These are phyloP conservation scores for Grosmannia clavigera DNA, from an alignment of 2,329 filamentous ascomycete genomes.

Conservation along the genomic window DNA sequence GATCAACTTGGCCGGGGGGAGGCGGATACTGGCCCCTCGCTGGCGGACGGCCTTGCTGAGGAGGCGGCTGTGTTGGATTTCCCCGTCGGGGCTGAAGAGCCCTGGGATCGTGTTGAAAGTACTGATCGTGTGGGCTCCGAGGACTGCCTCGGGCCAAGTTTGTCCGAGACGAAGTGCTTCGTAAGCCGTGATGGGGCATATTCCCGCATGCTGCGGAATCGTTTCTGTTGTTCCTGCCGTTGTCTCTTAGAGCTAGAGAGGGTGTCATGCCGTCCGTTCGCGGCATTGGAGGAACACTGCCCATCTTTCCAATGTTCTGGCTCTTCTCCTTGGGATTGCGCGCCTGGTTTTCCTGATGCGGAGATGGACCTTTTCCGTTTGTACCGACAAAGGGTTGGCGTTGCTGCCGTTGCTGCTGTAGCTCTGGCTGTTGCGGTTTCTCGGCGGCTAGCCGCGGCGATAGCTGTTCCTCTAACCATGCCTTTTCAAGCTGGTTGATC, in stretches of 20 bases:
- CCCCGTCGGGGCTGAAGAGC: neutral
- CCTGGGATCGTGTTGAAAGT: neutral
- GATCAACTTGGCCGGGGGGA: neutral
- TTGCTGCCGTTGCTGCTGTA: neutral
- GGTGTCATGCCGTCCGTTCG: neutral
- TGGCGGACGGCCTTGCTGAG: neutral
- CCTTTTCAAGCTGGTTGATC: conserved; percentile 27
- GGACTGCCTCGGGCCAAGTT: neutral
- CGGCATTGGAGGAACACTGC: neutral
- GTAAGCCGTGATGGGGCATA: neutral
- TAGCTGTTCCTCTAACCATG: conserved; percentile 18
- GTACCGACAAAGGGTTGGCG: neutral
- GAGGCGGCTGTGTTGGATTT: neutral
- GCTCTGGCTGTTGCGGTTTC: neutral
- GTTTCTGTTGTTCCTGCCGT: neutral
- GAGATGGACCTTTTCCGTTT: neutral
- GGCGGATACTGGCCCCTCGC: neutral
- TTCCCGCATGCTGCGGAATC: no score
- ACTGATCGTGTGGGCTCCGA: neutral
- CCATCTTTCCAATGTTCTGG: neutral
- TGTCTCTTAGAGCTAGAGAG: neutral
- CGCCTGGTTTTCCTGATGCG: neutral
- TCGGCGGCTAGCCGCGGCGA: neutral
- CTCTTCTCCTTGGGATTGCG: neutral
- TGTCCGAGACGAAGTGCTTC: neutral